Base-by-base conservation (phyloP, 2,329 filamentous ascomycete genomes). In the Pezicula neosporulosa region DNA sequence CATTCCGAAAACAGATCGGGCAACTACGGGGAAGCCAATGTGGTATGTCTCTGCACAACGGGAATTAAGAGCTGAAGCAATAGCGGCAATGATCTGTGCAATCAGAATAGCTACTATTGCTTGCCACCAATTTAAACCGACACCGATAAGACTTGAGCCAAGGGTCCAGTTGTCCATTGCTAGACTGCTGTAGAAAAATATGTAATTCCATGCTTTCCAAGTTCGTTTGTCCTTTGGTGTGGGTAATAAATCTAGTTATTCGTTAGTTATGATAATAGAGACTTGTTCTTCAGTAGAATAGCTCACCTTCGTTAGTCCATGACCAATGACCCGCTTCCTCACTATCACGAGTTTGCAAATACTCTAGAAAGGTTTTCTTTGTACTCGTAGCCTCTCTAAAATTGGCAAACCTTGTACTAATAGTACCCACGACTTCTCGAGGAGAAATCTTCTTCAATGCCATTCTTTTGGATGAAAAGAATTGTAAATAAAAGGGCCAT, bases 81-180 rank as follows among this genome's bases (percentile, higher is more conserved):
- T 58, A 16, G 67, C 68, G 5, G 62, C 65, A 55, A 73, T 68
- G 46, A 66, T 33, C 50, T 71, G 68, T 6, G 66, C 68, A 35
- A 69, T 58, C 51, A 72, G 70, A 54, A 72, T 70, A 48, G 70
- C 66, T 6, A 73, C 21, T 42, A 70, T 70, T 8, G 65, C 51
- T 53, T 69, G 66, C 69, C 69, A 72, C 68, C 69, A 72, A 54
- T 66, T 74, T 10, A 81, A 67, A 5, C 78, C 77, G n/a, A 75
- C 68, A 15, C 72, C 70, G 18, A 75, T 66, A 43, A 76, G 73
- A 43, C 72, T 71, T 33, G 68, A 71, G 6, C 71, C 73, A 10
- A 72, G 75, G 55, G 78, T 72, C 77, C 76, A 79, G 70, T 42
- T 72, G 60, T 10, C 21, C 27, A 45, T 70, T 65, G 18, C 67